Evolutionary conservation across 768 basidiomycete genomes (phyloP), one percentile per base, ranked within the genome.

Genomic region (Lentinula edodes): DNA sequence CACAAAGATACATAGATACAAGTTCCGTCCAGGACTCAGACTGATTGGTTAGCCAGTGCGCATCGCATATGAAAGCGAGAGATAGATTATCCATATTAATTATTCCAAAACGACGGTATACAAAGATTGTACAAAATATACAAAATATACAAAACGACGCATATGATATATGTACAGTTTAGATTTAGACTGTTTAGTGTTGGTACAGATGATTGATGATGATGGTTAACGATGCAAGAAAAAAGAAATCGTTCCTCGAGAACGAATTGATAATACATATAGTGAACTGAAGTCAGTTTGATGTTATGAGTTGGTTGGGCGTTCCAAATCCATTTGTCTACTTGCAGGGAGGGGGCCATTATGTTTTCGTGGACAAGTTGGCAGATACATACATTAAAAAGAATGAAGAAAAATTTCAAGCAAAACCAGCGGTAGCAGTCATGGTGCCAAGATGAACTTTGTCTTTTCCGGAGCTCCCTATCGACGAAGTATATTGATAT

Each of bases 241-340:
- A 28, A 63, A 23, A 46, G 58, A 42, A 39, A 18, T 28, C 46
- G 58, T 60, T 36, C 58, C 41, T 43, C 64, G 39, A 6, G 57
- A 36, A 46, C 72, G 69, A 28, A 66, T 66, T 28, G 20, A 48
- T 48, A 64, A 64, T 50, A 73, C 69, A 43, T 69, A 73, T 60
- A 66, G 45, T 62, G 23, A 69, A 66, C 28, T 55, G 52, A 52
- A 50, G 58, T 36, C 34, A 46, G 16, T 28, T 4, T 28, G 23
- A 36, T 34, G 39, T 20, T 48, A 60, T 51, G 48, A 52, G 13
- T 12, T 41, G 10, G 6, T 46, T 36, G 39, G 61, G 28, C 28
- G 23, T 23, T 23, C 23, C 23, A 23, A 23, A 34, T 52, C 51
- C 51, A 52, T 23, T 52, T 52, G 51, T 52, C 34, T 52, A 52